These are phyloP conservation scores for Thecamonas trahens DNA, from an alignment of 78 protist species.

Conservation along the genomic window DNA sequence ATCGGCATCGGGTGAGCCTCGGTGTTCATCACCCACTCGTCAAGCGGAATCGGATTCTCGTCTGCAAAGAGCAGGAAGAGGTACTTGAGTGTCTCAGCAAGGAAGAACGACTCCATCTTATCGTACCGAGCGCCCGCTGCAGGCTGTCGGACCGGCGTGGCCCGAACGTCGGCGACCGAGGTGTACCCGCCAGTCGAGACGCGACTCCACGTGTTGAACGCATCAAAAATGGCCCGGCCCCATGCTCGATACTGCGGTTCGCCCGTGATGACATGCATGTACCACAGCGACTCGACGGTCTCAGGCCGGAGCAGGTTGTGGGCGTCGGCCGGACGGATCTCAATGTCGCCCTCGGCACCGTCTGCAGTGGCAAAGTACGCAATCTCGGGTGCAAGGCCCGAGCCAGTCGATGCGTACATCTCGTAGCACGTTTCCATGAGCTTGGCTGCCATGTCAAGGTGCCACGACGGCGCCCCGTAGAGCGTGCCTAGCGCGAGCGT, in stretches of 20 bases:
- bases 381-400: conserved; percentile 60
- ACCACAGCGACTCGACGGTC: conserved; percentile 65
- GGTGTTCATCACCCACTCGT: conserved; percentile 74
- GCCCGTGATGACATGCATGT: conserved; percentile 51
- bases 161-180: conserved; percentile 9
- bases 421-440: conserved; percentile 36
- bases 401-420: conserved; percentile 8
- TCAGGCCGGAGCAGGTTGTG: conserved; percentile 80
- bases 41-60: conserved; percentile 46
- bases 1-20: conserved; percentile 74
- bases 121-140: conserved; percentile 7
- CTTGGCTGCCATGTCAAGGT: neutral
- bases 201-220: conserved; percentile 26
- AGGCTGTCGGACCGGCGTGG: neutral
- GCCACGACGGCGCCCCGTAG: neutral
- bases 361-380: neutral
- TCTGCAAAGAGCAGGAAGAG: conserved; percentile 32
- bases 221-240: conserved; percentile 72
- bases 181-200: conserved; percentile 13
- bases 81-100: conserved; percentile 86
- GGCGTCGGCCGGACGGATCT: neutral
- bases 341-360: neutral
- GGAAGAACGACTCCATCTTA: conserved; percentile 60
- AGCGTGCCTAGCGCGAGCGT: neutral
- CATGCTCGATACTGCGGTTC: conserved; percentile 58